Evolutionary conservation across 345 rosid genomes (phyloP), one percentile per base, ranked within the genome.

Genomic region (Turritis glabra): DNA sequence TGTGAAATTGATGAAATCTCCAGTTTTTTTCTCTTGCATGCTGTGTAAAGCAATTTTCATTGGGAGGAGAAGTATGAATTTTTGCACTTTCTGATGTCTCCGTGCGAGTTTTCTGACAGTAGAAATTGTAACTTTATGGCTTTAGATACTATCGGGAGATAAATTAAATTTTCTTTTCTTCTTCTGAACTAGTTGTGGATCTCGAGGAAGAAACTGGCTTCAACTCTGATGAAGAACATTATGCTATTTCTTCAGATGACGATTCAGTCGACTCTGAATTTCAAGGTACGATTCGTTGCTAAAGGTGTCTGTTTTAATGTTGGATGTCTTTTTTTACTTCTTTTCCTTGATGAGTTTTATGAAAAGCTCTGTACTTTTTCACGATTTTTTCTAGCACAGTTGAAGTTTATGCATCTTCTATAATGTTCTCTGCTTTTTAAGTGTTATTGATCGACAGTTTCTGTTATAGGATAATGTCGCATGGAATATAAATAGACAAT

Each of bases 241-340:
- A 27, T 62, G 50, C 12, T 59, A 19, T 38, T 9, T 4, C 52
- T 54, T 62, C 75, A 17, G 76, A 75, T 22, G 1, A 29, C 52
- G 53, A 63, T 70, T 70, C 67, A 5, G 37, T 10, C 4, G 64
- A 0, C 37, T 57, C 67, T 37, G 62, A 55, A 4, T 77, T 33
- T 37, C 23, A 19, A 71, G 76, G 80, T 76, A 47, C 18, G 54
- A 13, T 51, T 7, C 43, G 5, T 71, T 27, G 15, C 29, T 19
- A 15, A 48, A 41, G 48, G 8, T 9, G 12, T 58, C 66, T 59
- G 9, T 21, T 27, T 33, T 59, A 18, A 21, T 4, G 29, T 37
- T 65, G 65, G 7, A 22, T 37, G 8, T 32, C 25, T 18, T 54
- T 27, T 53, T 26, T 26, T 3, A 15, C 11, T 53, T 53, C 58